Evolutionary conservation across 805 yeast genomes (phyloP).

Genomic region (Wickerhamiella domercqiae): DNA sequence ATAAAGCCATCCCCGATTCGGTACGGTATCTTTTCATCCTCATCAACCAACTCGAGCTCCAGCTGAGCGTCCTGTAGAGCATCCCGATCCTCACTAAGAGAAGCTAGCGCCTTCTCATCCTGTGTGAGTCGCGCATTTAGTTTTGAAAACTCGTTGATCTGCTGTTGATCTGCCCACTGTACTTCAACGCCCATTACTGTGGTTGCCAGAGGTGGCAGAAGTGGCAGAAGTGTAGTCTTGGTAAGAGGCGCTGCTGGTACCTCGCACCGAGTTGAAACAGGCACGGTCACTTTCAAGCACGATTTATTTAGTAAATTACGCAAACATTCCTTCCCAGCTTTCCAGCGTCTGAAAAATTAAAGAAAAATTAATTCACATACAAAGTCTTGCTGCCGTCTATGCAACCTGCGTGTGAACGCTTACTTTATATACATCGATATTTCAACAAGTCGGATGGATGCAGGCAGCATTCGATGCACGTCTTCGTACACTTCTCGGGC

Average conservation of each 20-base stretch:
- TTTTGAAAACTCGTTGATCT: constrained; percentile 77
- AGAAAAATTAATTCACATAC: too few relatives aligned
- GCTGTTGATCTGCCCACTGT: constrained; percentile 72
- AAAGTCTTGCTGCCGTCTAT: too few relatives aligned
- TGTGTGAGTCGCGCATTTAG: constrained; percentile 57
- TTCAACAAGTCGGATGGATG: constrained; percentile 3
- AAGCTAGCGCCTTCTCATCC: constrained; percentile 33
- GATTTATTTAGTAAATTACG: not conserved
- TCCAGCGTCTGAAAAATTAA: too few relatives aligned
- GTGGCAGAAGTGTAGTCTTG: not conserved
- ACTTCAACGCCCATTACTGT: constrained; percentile 32
- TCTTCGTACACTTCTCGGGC: constrained; percentile 8
- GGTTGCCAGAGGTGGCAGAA: not conserved
- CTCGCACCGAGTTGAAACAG: too few relatives aligned
- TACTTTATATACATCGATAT: too few relatives aligned
- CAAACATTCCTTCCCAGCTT: too few relatives aligned
- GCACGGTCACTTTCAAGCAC: too few relatives aligned
- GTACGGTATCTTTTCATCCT: constrained; percentile 35
- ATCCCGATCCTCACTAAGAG: constrained; percentile 56
- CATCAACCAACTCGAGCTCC: constrained; percentile 75
- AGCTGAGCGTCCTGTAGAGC: constrained; percentile 71
- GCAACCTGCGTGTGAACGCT: too few relatives aligned
- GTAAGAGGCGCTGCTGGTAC: too few relatives aligned
- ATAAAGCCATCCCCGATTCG: constrained; percentile 70
- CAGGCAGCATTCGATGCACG: constrained; percentile 3